phyloP scores from a whole-genome alignment of 768 basidiomycete genomes.

The Paxillus rubicundulus region DNA sequence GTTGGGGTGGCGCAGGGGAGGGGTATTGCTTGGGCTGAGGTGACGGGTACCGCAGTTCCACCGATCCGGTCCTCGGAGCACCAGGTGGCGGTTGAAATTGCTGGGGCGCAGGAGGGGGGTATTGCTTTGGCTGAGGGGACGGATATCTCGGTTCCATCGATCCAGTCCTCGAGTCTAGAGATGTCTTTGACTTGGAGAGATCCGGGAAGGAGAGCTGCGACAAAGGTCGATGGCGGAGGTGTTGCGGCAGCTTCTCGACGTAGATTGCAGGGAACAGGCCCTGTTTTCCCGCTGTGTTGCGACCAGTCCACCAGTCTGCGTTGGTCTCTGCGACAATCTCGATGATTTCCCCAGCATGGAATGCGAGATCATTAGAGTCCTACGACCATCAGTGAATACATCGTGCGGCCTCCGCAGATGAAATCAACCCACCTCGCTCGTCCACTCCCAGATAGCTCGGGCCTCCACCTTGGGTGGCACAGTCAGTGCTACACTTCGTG shows the following conservation, averaged over 20 bases:
- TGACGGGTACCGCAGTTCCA: constrained; percentile 14
- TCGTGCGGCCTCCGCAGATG: constrained; percentile 1
- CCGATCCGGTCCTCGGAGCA: neutral
- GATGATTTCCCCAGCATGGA: constrained; percentile 72
- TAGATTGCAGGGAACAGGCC: constrained; percentile 81
- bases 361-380: constrained; percentile 78
- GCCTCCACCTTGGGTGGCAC: constrained; percentile 23
- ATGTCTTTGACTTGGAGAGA: constrained; percentile 16
- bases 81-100: constrained; percentile 13
- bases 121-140: constrained; percentile 20
- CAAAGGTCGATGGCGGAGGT: constrained; percentile 9
- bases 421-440: constrained; percentile 22
- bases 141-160: constrained; percentile 12
- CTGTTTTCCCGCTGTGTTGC: constrained; percentile 50
- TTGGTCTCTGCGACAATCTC: constrained; percentile 84
- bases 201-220: constrained; percentile 25
- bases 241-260: constrained; percentile 53
- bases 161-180: constrained; percentile 4
- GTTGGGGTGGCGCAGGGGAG: constrained; percentile 13
- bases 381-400: constrained; percentile 27
- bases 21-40: constrained; percentile 17
- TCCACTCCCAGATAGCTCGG: constrained; percentile 30
- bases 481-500: neutral
- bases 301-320: constrained; percentile 89
- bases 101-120: constrained; percentile 8